Percentiles rank a stretch among this genome's conserved stretches.
Conservation (phyloP, 257 asterid species). For the Ophiorrhiza pumila region DNA sequence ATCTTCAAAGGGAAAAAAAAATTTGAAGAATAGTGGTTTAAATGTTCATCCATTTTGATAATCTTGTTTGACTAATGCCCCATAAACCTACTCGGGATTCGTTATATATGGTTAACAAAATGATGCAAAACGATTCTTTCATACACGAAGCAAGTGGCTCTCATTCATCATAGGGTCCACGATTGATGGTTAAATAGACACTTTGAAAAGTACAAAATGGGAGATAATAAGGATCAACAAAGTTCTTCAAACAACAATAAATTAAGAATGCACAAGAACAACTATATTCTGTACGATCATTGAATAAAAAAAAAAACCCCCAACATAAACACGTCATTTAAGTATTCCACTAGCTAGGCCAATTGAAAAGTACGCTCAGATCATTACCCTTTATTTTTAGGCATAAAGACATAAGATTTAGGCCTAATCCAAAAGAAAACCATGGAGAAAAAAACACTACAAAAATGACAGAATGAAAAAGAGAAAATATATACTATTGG, state of each 20-base stretch:
- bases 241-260: background rate
- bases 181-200: constrained; percentile 2
- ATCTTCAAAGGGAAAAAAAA: background rate
- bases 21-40: too few species aligned
- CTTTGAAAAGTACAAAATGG: constrained; percentile 7
- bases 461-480: background rate
- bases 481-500: background rate
- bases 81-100: background rate
- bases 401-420: constrained; percentile 1
- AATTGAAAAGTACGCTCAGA: background rate
- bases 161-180: constrained; percentile 18
- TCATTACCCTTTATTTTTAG: background rate
- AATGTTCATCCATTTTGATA: background rate
- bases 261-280: constrained; percentile 4
- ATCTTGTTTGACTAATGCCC: constrained; percentile 9
- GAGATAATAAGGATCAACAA: constrained; percentile 1
- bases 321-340: background rate
- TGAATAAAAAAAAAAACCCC: background rate
- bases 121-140: constrained; percentile 22
- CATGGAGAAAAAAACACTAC: constrained; percentile 24
- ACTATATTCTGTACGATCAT: background rate
- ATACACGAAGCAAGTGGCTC: constrained; percentile 14
- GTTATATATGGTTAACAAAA: constrained; percentile 4
- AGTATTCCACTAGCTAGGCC: background rate
- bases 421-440: constrained; percentile 17